Evolutionary conservation across 345 rosid species (phyloP).

Genomic region (Camelina laxa): DNA sequence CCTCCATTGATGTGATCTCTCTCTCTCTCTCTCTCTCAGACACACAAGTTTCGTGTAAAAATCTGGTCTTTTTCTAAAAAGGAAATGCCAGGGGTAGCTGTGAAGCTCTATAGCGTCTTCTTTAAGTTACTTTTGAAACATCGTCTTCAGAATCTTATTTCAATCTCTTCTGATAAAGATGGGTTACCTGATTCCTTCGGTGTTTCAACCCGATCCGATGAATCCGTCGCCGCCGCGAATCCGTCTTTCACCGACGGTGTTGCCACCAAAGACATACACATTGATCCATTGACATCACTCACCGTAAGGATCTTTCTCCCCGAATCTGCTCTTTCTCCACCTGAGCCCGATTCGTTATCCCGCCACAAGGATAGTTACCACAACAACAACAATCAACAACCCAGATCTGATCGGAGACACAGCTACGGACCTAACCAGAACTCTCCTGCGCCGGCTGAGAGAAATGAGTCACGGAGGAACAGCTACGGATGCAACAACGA

Average conservation of each 20-base stretch:
- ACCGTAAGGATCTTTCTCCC: conserved; percentile 76
- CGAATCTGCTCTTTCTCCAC: conserved; percentile 47
- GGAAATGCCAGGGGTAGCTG: conserved; percentile 66
- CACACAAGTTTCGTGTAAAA: too few relatives aligned
- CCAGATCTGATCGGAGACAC: conserved; percentile 44
- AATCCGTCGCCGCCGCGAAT: conserved; percentile 52
- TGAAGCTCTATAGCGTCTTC: conserved; percentile 63
- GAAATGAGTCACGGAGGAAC: conserved; percentile 37
- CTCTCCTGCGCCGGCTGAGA: conserved; percentile 16
- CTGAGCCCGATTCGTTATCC: conserved; percentile 25
- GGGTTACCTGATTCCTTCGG: conserved; percentile 51
- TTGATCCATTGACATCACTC: conserved; percentile 68
- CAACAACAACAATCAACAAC: background rate
- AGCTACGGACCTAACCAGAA: conserved; percentile 25
- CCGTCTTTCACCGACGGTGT: conserved; percentile 68
- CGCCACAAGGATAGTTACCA: conserved; percentile 15
- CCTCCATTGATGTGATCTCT: conserved; percentile 36
- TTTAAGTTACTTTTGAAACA: conserved; percentile 65
- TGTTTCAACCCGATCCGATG: conserved; percentile 60
- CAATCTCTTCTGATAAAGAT: conserved; percentile 31
- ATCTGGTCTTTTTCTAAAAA: background rate
- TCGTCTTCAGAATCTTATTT: conserved; percentile 52
- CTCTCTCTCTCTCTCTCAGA: too few relatives aligned
- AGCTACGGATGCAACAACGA: conserved; percentile 39
- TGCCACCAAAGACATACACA: conserved; percentile 76